phyloP scores from a whole-genome alignment of 345 rosid species.

The Eucalyptus globulus region DNA sequence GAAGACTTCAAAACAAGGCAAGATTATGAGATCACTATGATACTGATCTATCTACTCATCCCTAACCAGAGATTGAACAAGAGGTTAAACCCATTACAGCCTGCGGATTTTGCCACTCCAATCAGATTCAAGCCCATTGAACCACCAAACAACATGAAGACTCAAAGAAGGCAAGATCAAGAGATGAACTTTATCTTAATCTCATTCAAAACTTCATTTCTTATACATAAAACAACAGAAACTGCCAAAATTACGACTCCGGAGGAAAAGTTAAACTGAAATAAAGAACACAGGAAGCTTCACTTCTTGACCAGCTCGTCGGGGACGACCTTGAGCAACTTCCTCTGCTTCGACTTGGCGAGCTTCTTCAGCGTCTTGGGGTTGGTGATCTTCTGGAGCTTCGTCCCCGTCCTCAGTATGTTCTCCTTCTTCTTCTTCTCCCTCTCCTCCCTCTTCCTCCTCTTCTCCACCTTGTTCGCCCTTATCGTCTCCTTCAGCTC shows the following conservation, averaged over 20 bases:
- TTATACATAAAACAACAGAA: not conserved
- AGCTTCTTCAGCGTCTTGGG: conserved; percentile 84
- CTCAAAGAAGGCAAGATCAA: not conserved
- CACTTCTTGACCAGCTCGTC: conserved; percentile 34
- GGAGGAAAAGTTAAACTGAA: not conserved
- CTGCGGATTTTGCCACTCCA: not conserved
- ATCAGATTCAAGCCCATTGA: not conserved
- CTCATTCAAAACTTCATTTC: not conserved
- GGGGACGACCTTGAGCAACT: conserved; percentile 64
- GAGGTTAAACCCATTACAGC: not conserved
- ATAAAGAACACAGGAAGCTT: not conserved
- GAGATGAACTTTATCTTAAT: not conserved
- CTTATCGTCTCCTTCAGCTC: conserved; percentile 86
- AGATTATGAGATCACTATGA: not conserved
- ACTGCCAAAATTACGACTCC: not conserved
- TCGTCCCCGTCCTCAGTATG: conserved; percentile 63
- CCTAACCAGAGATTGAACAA: not conserved
- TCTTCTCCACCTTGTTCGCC: conserved; percentile 69
- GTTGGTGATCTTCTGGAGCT: conserved; percentile 68
- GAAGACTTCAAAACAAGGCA: not conserved
- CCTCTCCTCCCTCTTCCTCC: conserved; percentile 73
- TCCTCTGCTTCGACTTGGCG: conserved; percentile 66
- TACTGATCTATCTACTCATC: not conserved
- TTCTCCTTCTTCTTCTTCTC: conserved; percentile 91
- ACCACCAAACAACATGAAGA: not conserved